Base-by-base conservation (phyloP, 768 basidiomycete species). In the Tricholoma bakamatsutake region DNA sequence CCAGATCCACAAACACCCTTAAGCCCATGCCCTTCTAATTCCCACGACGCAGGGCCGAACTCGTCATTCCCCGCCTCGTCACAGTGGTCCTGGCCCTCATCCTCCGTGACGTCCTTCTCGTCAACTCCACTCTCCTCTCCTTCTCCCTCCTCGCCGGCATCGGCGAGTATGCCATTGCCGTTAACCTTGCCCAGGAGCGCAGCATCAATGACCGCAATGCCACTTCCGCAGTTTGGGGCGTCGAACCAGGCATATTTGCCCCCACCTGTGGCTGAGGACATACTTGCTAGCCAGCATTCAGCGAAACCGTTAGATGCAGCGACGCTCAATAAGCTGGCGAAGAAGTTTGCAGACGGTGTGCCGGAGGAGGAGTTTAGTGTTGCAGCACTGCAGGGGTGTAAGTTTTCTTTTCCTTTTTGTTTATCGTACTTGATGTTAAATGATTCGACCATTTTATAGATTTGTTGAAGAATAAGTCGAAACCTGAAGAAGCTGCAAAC, bases 321-420 rank as follows among this genome's bases (percentile, higher is more conserved):
- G 62, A 84, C 80, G 56, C 76, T 93, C 24, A 83, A 80, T 27
- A 62, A 70, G n/a, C 75, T 94, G 13, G 91, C 90, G 9, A 83
- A 87, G 73, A 64, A 75, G 56, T 95, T 95, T 64, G 89, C 90
- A 4, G 88, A 90, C 59, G 75, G 82, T 21, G 83, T 95, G 18
- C 91, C 93, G 0, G 88, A 92, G 35, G 85, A 87, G 39, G 88
- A 90, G 72, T 91, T 94, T 66, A 90, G 88, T 64, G 88, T 94
- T 53, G 93, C 93, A 17, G 87, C 90, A 55, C 75, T 97, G 53
- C 93, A 95, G 73, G 93, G 91, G 68, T 93, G 88, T 90, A 68
- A 80, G 88, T 84, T 34, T 64, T 21, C 52, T 58, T 53, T 58
- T 60, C 61, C 62, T 61, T 27, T 45, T 37, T 55, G 17, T 42